Evolutionary conservation across 257 asterid species (phyloP), one percentile per base, ranked within the genome.

Genomic region (Lithospermum erythrorhizon): DNA sequence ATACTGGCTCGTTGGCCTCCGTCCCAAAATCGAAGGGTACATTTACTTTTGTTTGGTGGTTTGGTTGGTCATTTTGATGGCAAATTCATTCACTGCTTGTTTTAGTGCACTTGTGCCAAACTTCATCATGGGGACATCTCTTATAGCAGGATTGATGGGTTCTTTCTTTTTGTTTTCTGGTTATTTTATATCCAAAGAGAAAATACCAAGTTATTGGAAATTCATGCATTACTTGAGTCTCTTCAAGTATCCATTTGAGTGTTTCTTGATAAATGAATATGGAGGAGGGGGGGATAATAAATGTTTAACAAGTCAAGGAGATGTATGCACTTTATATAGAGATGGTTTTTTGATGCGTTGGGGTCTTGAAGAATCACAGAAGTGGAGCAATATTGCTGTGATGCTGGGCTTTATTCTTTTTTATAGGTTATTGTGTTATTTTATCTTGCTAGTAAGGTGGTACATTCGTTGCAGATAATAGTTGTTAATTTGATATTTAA

Each of bases 101-200:
- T 90, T 84, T 76, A 83, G 94, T 59, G 95, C 90, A 1, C 82
- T 90, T 5, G 95, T 87, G 62, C 97, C 97, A 3, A 78, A 85
- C 65, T 90, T 85, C 76, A 90, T 87, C 57, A 82, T 83, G 94
- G 97, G 96, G 32, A 68, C 87, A 0, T 85, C 96, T 3, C 67
- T 87, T 21, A 85, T 87, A n/a, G 85, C 97, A 0, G 97, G 97
- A 22, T 57, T 87, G 29, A 90, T 87, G 97, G 97, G 97, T 17
- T 82, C 89, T 1, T 90, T 90, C 73, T 90, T 90, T 20, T 86
- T 90, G 29, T 90, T 90, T 61, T 90, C 97, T 0, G 97, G 97
- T 63, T 87, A 87, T 57, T 90, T 87, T 51, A 83, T 90, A 1
- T 63, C 82, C 5, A 62, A 81, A 65, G 85, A 80, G 16, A 71